Percentiles rank a stretch among this genome's conserved stretches.
Conservation (phyloP, 2,329 filamentous ascomycete species). For the Clarireedia paspali region DNA sequence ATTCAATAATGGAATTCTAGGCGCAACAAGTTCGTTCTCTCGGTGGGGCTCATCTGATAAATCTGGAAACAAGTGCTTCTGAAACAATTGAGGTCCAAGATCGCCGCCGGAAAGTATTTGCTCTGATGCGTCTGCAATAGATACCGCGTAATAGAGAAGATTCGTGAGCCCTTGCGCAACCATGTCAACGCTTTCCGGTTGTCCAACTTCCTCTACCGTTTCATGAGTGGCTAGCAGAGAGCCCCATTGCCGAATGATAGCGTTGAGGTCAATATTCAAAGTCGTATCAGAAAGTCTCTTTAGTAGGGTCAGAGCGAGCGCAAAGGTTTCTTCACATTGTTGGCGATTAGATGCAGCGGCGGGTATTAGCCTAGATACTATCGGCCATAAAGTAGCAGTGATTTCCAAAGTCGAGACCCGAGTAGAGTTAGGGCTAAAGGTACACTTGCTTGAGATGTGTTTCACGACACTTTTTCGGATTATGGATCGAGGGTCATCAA, state of each 20-base stretch:
- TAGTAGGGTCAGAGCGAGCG: constrained; percentile 35
- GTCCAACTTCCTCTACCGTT: constrained; percentile 34
- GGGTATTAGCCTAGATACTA: constrained; percentile 23
- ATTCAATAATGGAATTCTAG: constrained; percentile 43
- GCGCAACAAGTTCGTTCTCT: constrained; percentile 23
- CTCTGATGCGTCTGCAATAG: constrained; percentile 22
- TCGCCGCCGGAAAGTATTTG: constrained; percentile 25
- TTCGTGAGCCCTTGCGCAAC: constrained; percentile 32
- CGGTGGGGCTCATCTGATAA: constrained; percentile 31
- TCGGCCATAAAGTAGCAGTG: constrained; percentile 41
- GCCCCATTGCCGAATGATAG: constrained; percentile 26
- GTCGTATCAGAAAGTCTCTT: constrained; percentile 32
- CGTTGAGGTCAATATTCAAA: constrained; percentile 17
- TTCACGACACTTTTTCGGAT: constrained; percentile 27
- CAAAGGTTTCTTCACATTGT: constrained; percentile 31
- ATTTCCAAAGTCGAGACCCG: constrained; percentile 33
- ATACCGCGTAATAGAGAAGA: constrained; percentile 29
- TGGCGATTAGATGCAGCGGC: constrained; percentile 15
- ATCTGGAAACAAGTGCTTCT: constrained; percentile 56
- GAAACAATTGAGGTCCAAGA: constrained; percentile 48
- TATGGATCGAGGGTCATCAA: constrained; percentile 34
- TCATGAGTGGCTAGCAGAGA: constrained; percentile 33
- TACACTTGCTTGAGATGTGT: constrained; percentile 26
- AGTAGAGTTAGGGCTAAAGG: constrained; percentile 22
- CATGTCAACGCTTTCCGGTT: constrained; percentile 27